These are phyloP conservation scores for Bremia lactucae DNA, from an alignment of 352 stramenopile species.

Conservation along the genomic window DNA sequence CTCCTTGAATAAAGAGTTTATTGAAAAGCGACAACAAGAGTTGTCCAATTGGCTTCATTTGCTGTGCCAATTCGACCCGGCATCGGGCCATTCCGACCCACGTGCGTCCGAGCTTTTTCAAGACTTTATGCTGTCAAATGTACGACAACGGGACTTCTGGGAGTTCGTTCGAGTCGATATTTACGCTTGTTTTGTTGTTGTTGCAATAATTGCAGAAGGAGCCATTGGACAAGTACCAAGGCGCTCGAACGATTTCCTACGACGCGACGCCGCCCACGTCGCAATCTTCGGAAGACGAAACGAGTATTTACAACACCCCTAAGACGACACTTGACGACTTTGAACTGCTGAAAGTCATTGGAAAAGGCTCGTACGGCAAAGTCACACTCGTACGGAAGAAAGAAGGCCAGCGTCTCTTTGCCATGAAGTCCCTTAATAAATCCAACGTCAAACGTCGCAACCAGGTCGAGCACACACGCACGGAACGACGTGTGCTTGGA, in stretches of 20 bases:
- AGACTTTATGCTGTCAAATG: slow-evolving; percentile 72
- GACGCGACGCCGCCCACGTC: slow-evolving; percentile 28
- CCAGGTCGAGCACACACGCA: slow-evolving; percentile 98
- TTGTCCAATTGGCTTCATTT: slow-evolving; percentile 80
- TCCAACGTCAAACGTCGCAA: slow-evolving; percentile 89
- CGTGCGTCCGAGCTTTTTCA: slow-evolving; percentile 63
- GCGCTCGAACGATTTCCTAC: slow-evolving; percentile 22
- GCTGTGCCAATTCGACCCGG: slow-evolving; percentile 61
- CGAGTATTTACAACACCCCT: slow-evolving; percentile 69
- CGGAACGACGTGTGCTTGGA: slow-evolving; percentile 87
- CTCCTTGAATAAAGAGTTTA: slow-evolving; percentile 85
- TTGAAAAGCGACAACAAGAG: slow-evolving; percentile 83
- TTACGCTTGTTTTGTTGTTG: neutral
- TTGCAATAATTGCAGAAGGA: slow-evolving; percentile 42
- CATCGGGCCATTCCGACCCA: slow-evolving; percentile 49
- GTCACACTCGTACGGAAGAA: slow-evolving; percentile 85
- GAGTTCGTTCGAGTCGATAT: slow-evolving; percentile 2
- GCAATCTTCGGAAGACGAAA: slow-evolving; percentile 26
- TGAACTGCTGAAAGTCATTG: slow-evolving; percentile 88
- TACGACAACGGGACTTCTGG: slow-evolving; percentile 15
- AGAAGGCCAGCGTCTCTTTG: slow-evolving; percentile 58
- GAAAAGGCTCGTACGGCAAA: slow-evolving; percentile 88
- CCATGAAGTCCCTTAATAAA: slow-evolving; percentile 87
- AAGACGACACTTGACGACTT: slow-evolving; percentile 89
- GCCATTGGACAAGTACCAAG: slow-evolving; percentile 50